Conservation (phyloP, 306 rosid species). For the Calophaca sinica region DNA sequence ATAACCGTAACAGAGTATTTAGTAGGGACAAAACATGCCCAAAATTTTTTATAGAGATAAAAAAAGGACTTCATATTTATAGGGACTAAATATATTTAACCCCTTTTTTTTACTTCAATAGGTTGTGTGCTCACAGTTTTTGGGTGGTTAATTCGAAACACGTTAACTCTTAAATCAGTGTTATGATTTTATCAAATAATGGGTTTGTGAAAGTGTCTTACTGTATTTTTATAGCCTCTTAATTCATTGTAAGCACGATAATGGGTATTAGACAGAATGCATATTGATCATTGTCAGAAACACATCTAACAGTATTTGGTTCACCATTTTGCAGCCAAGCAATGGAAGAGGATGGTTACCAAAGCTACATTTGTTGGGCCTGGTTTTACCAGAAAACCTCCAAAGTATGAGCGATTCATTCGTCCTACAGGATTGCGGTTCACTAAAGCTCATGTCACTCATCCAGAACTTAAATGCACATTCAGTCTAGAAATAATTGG, state of each 20-base stretch:
- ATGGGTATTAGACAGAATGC: not conserved
- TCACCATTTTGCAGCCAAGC: conserved; percentile 69
- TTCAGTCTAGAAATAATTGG: conserved; percentile 89
- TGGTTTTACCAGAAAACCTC: conserved; percentile 93
- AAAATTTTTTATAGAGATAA: too few relatives aligned
- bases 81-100: too few relatives aligned
- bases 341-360: conserved; percentile 97
- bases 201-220: not conserved
- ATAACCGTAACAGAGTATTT: too few relatives aligned
- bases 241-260: not conserved
- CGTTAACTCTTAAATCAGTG: not conserved
- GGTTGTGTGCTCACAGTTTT: not conserved
- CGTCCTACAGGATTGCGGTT: conserved; percentile 89
- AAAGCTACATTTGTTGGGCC: conserved; percentile 97
- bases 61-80: too few relatives aligned
- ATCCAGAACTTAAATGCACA: conserved; percentile 93
- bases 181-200: conserved; percentile 26
- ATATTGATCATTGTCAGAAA: not conserved
- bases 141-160: not conserved
- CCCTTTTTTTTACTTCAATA: not conserved
- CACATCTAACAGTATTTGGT: conserved; percentile 8
- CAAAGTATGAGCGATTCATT: conserved; percentile 90
- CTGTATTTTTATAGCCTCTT: not conserved
- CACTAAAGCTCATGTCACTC: conserved; percentile 95
- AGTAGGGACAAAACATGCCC: too few relatives aligned